Evolutionary conservation across 495 filamentous ascomycete species (phyloP).

Genomic region (Talaromyces trachyspermus): DNA sequence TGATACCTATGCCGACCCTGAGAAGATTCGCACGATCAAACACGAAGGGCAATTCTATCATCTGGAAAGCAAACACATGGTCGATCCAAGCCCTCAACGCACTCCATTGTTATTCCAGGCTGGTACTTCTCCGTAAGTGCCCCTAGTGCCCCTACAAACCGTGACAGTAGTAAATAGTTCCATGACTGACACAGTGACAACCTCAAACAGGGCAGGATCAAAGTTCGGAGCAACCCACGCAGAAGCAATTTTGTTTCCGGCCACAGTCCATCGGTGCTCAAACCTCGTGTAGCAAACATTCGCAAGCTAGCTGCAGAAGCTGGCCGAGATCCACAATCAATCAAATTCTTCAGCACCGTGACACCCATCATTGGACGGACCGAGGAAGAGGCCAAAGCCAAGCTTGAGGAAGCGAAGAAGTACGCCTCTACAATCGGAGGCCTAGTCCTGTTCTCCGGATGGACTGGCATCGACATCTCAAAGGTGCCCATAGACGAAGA

Average conservation of each 20-base stretch:
- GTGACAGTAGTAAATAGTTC: not conserved
- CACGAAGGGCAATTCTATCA: conserved; percentile 53
- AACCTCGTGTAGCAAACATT: conserved; percentile 48
- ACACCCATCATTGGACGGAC: conserved; percentile 50
- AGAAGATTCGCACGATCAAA: conserved; percentile 51
- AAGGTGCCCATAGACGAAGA: conserved; percentile 50
- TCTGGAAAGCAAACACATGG: conserved; percentile 44
- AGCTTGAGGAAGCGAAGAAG: conserved; percentile 43
- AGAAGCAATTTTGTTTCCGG: conserved; percentile 58
- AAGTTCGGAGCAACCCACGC: conserved; percentile 54
- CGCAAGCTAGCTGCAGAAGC: conserved; percentile 40
- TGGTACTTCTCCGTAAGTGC: conserved; percentile 39
- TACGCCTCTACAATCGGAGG: conserved; percentile 49
- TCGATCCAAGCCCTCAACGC: conserved; percentile 54
- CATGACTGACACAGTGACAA: not conserved
- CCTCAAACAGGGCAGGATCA: conserved; percentile 33
- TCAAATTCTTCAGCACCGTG: conserved; percentile 56
- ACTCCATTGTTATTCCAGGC: conserved; percentile 61
- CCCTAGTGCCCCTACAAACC: not conserved
- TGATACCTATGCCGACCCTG: conserved; percentile 47
- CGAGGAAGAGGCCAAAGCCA: conserved; percentile 48
- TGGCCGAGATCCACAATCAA: conserved; percentile 45
- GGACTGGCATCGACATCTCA: conserved; percentile 58
- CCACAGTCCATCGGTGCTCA: conserved; percentile 42
- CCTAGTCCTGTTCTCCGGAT: conserved; percentile 52